phyloP scores from a whole-genome alignment of 1,284 basidiomycete genomes.

The Gomphus bonarii region DNA sequence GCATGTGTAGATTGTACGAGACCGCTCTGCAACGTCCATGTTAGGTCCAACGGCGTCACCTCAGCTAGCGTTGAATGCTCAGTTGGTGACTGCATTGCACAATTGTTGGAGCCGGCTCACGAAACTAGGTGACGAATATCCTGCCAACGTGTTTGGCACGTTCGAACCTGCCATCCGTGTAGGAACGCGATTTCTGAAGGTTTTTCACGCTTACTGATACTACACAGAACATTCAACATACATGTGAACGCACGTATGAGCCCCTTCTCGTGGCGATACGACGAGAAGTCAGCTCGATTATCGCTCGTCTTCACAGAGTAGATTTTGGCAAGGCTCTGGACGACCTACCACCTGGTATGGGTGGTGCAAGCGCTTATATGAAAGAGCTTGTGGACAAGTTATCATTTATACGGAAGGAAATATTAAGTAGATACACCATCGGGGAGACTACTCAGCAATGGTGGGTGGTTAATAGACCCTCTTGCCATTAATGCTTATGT shows the following conservation, averaged over 20 bases:
- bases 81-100: slow-evolving; percentile 69
- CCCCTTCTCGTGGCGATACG: slow-evolving; percentile 66
- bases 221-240: slow-evolving; percentile 42
- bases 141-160: slow-evolving; percentile 46
- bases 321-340: slow-evolving; percentile 70
- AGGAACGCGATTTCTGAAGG: slow-evolving; percentile 16
- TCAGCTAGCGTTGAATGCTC: slow-evolving; percentile 68
- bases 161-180: slow-evolving; percentile 60
- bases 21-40: slow-evolving; percentile 68
- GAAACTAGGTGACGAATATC: slow-evolving; percentile 62
- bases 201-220: neutral
- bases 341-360: slow-evolving; percentile 39
- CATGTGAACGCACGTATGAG: slow-evolving; percentile 57
- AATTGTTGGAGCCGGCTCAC: slow-evolving; percentile 65
- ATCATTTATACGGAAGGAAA: slow-evolving; percentile 64
- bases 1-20: slow-evolving; percentile 49
- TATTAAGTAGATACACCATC: slow-evolving; percentile 60
- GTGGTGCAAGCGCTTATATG: slow-evolving; percentile 74
- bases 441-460: slow-evolving; percentile 64
- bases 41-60: slow-evolving; percentile 69
- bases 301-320: slow-evolving; percentile 73
- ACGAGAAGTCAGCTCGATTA: slow-evolving; percentile 67
- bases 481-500: neutral
- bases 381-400: slow-evolving; percentile 84
- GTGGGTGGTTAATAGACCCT: slow-evolving; percentile 31